Conservation (phyloP, 148 eudicot species). For the Polygonum maritimum region DNA sequence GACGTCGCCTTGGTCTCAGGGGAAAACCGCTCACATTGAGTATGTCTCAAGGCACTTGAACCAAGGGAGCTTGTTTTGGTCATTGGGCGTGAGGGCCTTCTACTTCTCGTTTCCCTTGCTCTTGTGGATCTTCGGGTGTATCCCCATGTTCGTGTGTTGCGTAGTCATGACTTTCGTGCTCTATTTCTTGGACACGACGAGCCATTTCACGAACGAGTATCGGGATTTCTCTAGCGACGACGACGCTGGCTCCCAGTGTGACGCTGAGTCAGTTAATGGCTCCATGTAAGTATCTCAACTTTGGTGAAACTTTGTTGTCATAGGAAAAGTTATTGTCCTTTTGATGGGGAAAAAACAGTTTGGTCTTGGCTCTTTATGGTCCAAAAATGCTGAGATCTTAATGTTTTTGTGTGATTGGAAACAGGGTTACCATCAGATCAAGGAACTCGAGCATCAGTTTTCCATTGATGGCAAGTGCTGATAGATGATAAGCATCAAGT, state of each 20-base stretch:
- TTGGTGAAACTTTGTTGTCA: neutral
- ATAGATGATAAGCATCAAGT: neutral
- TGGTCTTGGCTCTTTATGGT: too few species aligned
- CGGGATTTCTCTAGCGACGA: neutral
- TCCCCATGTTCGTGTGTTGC: slow-evolving; percentile 14
- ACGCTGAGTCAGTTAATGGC: neutral
- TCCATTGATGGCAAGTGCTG: neutral
- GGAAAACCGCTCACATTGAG: slow-evolving; percentile 8
- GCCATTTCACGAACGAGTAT: neutral
- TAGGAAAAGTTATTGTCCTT: too few species aligned
- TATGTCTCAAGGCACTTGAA: slow-evolving; percentile 11
- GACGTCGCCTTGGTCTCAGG: slow-evolving; percentile 1
- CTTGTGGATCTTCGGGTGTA: slow-evolving; percentile 17
- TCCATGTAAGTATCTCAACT: neutral
- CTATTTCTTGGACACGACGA: slow-evolving; percentile 17
- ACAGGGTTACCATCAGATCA: slow-evolving; percentile 4
- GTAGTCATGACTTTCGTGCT: slow-evolving; percentile 8
- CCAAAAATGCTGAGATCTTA: neutral
- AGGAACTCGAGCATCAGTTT: neutral
- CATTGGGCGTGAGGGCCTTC: slow-evolving; percentile 17
- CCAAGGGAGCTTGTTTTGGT: slow-evolving; percentile 16
- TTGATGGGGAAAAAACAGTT: too few species aligned
- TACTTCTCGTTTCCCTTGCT: slow-evolving; percentile 17
- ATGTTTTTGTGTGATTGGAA: neutral
- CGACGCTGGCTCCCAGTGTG: neutral